Conservation (phyloP, 371 early-diverging fungal genomes). For the Haplosporangium sp. region DNA sequence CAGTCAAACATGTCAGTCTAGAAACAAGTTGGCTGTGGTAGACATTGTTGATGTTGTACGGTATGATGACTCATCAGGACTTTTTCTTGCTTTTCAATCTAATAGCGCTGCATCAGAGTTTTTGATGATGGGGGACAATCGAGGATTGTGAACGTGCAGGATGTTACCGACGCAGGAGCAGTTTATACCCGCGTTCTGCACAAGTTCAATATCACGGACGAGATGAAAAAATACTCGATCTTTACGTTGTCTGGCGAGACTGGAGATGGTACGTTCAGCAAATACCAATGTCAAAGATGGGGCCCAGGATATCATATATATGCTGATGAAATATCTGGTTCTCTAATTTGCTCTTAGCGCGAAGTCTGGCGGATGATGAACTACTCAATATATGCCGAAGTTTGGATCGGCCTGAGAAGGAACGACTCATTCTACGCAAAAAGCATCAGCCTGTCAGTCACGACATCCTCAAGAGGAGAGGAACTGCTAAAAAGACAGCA, state of each 20-base stretch:
- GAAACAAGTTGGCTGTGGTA: neutral
- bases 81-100: neutral
- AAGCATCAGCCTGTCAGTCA: conserved; percentile 74
- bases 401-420: conserved; percentile 74
- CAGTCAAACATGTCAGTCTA: conserved; percentile 65
- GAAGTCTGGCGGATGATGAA: conserved; percentile 77
- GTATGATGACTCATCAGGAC: neutral
- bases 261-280: conserved; percentile 60
- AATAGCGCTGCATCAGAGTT: conserved; percentile 72
- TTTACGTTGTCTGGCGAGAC: conserved; percentile 72
- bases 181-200: conserved; percentile 72
- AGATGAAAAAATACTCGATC: conserved; percentile 71
- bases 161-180: conserved; percentile 63
- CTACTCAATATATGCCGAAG: conserved; percentile 77
- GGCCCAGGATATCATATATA: neutral
- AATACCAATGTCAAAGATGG: neutral
- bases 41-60: too few species aligned
- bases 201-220: conserved; percentile 73
- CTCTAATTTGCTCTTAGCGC: conserved; percentile 50
- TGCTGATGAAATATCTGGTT: neutral
- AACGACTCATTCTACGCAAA: conserved; percentile 81
- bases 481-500: conserved; percentile 55
- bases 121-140: conserved; percentile 77
- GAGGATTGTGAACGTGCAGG: conserved; percentile 71
- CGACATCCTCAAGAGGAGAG: conserved; percentile 68